Evolutionary conservation across 371 early-diverging fungal genomes (phyloP).

Genomic region (Gilbertella persicaria): DNA sequence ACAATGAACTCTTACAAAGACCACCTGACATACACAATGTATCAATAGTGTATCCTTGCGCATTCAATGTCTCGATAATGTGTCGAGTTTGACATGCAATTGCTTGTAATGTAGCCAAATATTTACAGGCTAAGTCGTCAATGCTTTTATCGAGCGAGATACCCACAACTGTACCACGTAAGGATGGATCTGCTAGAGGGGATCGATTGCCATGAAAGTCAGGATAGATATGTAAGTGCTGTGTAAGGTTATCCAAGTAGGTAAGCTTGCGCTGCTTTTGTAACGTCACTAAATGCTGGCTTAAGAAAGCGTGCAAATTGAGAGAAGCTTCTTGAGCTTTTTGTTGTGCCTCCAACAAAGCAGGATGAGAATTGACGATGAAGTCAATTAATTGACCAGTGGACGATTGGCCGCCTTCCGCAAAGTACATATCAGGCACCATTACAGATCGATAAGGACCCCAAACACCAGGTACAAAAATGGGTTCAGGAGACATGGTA

Average conservation of each 20-base stretch:
- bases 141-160: conserved; percentile 57
- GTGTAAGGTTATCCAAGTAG: conserved; percentile 48
- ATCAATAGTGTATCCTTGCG: conserved; percentile 58
- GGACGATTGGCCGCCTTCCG: conserved; percentile 78
- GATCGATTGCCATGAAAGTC: conserved; percentile 82
- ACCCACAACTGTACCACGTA: conserved; percentile 68
- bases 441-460: conserved; percentile 71
- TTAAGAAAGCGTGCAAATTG: conserved; percentile 54
- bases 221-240: conserved; percentile 66
- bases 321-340: conserved; percentile 18
- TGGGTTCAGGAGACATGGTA: conserved; percentile 54
- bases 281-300: conserved; percentile 39
- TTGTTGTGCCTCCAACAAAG: conserved; percentile 37
- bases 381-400: conserved; percentile 73
- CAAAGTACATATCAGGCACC: conserved; percentile 61
- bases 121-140: conserved; percentile 59
- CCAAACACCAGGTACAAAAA: conserved; percentile 64
- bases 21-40: conserved; percentile 73
- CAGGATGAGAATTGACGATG: conserved; percentile 60
- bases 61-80: conserved; percentile 58
- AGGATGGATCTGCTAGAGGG: conserved; percentile 67
- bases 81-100: conserved; percentile 66
- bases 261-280: conserved; percentile 24
- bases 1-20: conserved; percentile 62
- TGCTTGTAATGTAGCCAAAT: conserved; percentile 66